These are phyloP conservation scores for Zygnema circumcarinatum DNA, from an alignment of 139 green algal genomes.

Conservation along the genomic window DNA sequence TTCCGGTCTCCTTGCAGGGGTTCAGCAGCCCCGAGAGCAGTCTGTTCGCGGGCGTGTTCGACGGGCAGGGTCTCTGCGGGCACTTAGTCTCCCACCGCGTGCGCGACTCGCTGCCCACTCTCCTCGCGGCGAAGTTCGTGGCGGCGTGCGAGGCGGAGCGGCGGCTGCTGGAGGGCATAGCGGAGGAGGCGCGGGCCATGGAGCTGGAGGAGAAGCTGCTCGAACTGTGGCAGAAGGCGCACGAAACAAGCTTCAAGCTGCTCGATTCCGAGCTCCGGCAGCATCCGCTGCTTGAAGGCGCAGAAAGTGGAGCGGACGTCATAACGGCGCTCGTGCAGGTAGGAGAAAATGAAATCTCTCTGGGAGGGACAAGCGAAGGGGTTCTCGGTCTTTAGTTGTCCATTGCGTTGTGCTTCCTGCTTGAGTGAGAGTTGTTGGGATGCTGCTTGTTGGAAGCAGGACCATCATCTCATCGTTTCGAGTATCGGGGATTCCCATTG, in stretches of 20 bases:
- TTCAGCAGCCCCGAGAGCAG: not conserved
- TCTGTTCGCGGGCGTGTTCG: conserved; percentile 18
- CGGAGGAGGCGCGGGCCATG: not conserved
- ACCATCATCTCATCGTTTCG: conserved; percentile 15
- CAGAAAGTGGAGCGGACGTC: not conserved
- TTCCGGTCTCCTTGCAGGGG: too few species aligned
- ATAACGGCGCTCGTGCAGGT: not conserved
- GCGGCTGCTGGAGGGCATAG: not conserved
- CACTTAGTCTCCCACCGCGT: conserved; percentile 43
- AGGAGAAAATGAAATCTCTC: too few species aligned
- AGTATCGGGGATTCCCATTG: conserved; percentile 20
- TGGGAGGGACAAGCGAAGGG: too few species aligned
- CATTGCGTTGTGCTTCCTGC: too few species aligned
- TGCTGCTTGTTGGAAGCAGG: conserved; percentile 9
- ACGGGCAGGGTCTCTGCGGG: conserved; percentile 41
- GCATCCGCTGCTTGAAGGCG: not conserved
- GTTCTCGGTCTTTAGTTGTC: too few species aligned
- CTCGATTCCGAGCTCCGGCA: not conserved
- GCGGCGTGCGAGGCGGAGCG: not conserved
- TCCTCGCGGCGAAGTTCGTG: not conserved
- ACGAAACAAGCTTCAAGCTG: not conserved
- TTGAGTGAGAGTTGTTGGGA: too few species aligned
- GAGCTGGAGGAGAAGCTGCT: not conserved
- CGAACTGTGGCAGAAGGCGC: not conserved
- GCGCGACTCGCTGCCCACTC: conserved; percentile 37